Base-by-base conservation (phyloP, 2,329 filamentous ascomycete species). In the Coniochaeta hoffmannii region DNA sequence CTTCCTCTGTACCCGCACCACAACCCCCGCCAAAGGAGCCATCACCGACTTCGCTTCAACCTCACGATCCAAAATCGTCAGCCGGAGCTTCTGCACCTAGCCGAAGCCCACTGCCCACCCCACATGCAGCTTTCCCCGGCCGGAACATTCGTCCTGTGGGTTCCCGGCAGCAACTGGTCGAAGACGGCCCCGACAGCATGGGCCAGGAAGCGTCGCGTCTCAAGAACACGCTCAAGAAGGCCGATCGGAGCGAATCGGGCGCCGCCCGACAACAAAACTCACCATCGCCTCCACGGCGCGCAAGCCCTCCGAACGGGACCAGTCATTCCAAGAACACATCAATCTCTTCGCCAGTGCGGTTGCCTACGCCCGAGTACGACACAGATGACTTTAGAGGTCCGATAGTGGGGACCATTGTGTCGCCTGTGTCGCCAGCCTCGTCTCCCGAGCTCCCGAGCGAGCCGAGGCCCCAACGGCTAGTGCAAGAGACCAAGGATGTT, bases 351-450 rank as follows among this genome's bases (percentile, higher is more conserved):
- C 28, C 49, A 12, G 9, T 46, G 36, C 70, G 75, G 2, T 73
- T 75, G 10, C 77, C 77, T 1, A 79, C 76, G 2, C 76, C 77
- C 15, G 77, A 80, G 46, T 78, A 79, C 56, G 71, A 71, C 36
- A 70, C 71, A 19, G 69, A 73, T 44, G 75, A 78, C 56, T 64
- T 71, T 53, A 69, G 69, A 57, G 69, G 68, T 14, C 66, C 70
- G 2, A 62, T 68, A 8, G 57, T 70, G 36, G 68, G 72, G 26
- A 66, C 65, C 2, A 65, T 73, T 50, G 65, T 71, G 24, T 75
- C 75, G 2, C 76, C 76, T 4, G 65, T 72, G 2, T 78, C 76
- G 8, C 76, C 76, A 7, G 73, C 72, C 11, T 70, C 74, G 3
- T 77, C 76, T 3, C 70, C 74, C 1, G 72, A 74, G 38, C 68